A percentile compares a stretch with the other conserved stretches of the same genome.
Evolutionary conservation across 1,284 basidiomycete species (phyloP).

Genomic region (Malassezia equina): DNA sequence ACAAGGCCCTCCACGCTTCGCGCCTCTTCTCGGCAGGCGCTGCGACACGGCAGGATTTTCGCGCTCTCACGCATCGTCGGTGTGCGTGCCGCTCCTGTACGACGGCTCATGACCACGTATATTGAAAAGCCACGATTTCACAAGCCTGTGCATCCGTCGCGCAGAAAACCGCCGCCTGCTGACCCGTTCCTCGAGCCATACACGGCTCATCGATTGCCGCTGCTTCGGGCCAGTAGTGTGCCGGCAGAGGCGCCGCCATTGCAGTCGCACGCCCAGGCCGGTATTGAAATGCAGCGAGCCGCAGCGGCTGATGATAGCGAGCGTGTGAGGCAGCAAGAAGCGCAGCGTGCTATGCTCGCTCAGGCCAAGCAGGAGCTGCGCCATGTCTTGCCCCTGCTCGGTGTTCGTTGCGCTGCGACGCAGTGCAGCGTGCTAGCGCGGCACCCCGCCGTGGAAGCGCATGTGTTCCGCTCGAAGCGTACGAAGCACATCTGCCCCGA

Average conservation of each 20-base stretch:
- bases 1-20: not conserved
- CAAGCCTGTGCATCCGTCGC: slow-evolving; percentile 12
- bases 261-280: slow-evolving; percentile 16
- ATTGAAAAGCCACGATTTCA: slow-evolving; percentile 18
- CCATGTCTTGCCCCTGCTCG: slow-evolving; percentile 13
- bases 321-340: not conserved
- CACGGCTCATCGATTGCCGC: slow-evolving; percentile 3
- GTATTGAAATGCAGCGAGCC: slow-evolving; percentile 12
- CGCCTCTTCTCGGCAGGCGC: not conserved
- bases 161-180: not conserved
- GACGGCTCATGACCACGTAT: not conserved
- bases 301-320: not conserved
- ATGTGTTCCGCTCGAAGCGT: slow-evolving; percentile 13
- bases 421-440: slow-evolving; percentile 1
- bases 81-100: not conserved
- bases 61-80: not conserved
- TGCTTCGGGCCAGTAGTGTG: not conserved
- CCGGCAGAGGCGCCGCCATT: slow-evolving; percentile 7
- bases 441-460: slow-evolving; percentile 5
- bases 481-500: slow-evolving; percentile 15
- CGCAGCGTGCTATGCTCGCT: slow-evolving; percentile 11
- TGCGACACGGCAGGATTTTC: not conserved
- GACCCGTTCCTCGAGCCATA: slow-evolving; percentile 12
- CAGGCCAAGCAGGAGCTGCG: not conserved
- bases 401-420: slow-evolving; percentile 8